Conservation (phyloP, 371 early-diverging fungal species). For the Saksenaea oblongispora region DNA sequence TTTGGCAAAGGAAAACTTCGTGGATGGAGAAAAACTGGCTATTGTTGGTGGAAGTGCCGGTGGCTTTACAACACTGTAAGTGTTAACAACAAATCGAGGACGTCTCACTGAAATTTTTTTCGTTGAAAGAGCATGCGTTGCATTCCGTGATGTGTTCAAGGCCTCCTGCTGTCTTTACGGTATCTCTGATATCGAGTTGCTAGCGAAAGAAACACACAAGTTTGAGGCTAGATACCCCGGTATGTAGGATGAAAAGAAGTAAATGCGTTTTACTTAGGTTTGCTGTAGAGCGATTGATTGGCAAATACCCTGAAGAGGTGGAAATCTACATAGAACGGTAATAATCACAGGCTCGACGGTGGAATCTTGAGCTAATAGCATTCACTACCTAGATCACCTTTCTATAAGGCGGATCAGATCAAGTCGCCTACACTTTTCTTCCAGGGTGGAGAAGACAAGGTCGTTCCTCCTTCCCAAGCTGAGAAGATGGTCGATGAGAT, state of each 20-base stretch:
- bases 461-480: constrained; percentile 79
- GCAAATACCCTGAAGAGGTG: constrained; percentile 61
- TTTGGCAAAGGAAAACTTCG: constrained; percentile 58
- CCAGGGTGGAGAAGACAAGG: constrained; percentile 77
- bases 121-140: constrained; percentile 48
- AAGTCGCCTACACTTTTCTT: constrained; percentile 71
- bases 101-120: background rate
- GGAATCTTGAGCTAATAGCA: background rate
- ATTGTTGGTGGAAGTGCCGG: constrained; percentile 76
- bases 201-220: constrained; percentile 77
- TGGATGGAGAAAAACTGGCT: constrained; percentile 60
- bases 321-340: constrained; percentile 54
- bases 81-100: background rate
- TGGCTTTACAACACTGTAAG: constrained; percentile 65
- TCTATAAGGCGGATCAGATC: constrained; percentile 59
- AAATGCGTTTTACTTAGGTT: background rate
- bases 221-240: constrained; percentile 70
- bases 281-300: constrained; percentile 51
- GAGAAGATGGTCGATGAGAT: constrained; percentile 72
- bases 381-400: constrained; percentile 43
- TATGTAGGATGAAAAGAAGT: background rate
- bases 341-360: background rate
- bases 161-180: constrained; percentile 72
- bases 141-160: constrained; percentile 75
- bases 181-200: constrained; percentile 65